Conservation (phyloP, 2,329 filamentous ascomycete genomes). For the Microdochium nivale region DNA sequence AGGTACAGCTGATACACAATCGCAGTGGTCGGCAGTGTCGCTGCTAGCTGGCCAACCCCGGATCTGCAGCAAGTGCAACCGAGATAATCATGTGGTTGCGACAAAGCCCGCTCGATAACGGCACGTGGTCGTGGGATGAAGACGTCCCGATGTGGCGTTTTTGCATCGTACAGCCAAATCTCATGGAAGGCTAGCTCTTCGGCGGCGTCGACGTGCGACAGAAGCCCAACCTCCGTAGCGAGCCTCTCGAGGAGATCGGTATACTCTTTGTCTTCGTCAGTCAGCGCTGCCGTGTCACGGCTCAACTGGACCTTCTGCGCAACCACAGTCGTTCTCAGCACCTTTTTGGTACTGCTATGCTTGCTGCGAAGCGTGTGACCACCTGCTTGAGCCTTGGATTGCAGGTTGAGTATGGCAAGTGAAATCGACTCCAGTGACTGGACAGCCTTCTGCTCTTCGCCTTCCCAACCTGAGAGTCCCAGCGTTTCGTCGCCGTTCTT, state of each 20-base stretch:
- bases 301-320: constrained; percentile 76
- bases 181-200: constrained; percentile 55
- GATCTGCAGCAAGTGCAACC: constrained; percentile 60
- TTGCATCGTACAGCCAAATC: constrained; percentile 66
- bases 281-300: constrained; percentile 63
- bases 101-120: constrained; percentile 63
- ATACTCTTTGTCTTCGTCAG: constrained; percentile 62
- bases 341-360: constrained; percentile 62
- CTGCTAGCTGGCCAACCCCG: constrained; percentile 37
- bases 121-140: constrained; percentile 67
- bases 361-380: constrained; percentile 57
- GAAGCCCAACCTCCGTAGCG: constrained; percentile 35
- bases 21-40: constrained; percentile 60
- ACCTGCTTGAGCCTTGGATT: constrained; percentile 32
- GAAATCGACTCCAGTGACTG: constrained; percentile 29
- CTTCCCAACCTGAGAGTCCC: constrained; percentile 21
- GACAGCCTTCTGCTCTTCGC: constrained; percentile 21
- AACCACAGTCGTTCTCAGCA: constrained; percentile 68
- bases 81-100: constrained; percentile 68
- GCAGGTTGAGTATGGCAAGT: constrained; percentile 36
- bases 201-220: constrained; percentile 25
- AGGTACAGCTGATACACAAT: constrained; percentile 73
- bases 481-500: constrained; percentile 27
- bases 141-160: constrained; percentile 60
- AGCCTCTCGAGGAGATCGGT: constrained; percentile 55